These are phyloP conservation scores for Aspergillus indologenus DNA, from an alignment of 495 filamentous ascomycete species.

Conservation along the genomic window DNA sequence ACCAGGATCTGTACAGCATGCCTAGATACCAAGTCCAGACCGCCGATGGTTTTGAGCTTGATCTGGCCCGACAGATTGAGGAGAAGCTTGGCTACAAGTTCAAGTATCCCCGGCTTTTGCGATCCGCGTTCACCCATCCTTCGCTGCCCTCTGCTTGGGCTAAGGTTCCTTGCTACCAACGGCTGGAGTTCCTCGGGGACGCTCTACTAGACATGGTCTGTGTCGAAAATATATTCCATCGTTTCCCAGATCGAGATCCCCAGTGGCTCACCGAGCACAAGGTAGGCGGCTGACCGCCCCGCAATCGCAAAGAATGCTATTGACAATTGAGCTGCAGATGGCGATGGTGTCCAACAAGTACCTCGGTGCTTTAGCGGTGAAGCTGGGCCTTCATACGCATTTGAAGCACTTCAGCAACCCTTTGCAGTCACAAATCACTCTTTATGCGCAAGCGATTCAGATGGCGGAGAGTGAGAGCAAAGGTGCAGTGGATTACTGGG, in stretches of 20 bases:
- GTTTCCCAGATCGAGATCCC: constrained; percentile 75
- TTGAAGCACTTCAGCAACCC: constrained; percentile 58
- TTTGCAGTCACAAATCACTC: constrained; percentile 60
- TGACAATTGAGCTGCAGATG: constrained; percentile 52
- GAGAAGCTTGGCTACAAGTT: constrained; percentile 76
- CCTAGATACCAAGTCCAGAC: constrained; percentile 68
- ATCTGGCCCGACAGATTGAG: constrained; percentile 65
- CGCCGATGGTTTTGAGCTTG: constrained; percentile 48
- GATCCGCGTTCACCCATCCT: constrained; percentile 85
- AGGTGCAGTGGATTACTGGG: constrained; percentile 78
- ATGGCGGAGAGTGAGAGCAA: constrained; percentile 50
- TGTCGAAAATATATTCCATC: constrained; percentile 74
- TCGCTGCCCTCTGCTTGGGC: constrained; percentile 72
- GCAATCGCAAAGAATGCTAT: neutral
- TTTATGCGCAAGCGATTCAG: constrained; percentile 67
- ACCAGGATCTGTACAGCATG: constrained; percentile 64
- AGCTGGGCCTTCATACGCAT: constrained; percentile 72
- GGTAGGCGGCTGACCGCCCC: constrained; percentile 27
- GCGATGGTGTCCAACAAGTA: constrained; percentile 99
- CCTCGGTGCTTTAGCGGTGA: constrained; percentile 74
- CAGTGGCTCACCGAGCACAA: constrained; percentile 99
- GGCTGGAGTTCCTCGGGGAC: constrained; percentile 92
- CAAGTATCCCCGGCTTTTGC: constrained; percentile 68
- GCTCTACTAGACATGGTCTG: constrained; percentile 85
- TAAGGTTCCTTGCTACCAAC: constrained; percentile 81